A percentile compares a stretch with the other conserved stretches of the same genome.
Evolutionary conservation across 2,329 filamentous ascomycete genomes (phyloP).

Genomic region (Sporothrix pseudoabietina): DNA sequence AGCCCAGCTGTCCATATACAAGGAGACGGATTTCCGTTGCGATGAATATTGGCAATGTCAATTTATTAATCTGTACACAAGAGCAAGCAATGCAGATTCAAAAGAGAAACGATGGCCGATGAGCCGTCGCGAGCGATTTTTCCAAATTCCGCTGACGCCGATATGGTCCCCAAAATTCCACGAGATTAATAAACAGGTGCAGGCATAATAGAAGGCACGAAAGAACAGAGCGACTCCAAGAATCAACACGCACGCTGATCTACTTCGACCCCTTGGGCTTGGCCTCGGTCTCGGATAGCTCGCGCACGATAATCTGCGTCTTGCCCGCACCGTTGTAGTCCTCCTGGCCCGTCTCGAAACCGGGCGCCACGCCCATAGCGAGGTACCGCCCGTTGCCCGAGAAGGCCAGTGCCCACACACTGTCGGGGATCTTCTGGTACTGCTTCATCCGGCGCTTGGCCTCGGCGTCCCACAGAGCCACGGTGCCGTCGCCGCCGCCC

Average conservation of each 20-base stretch:
- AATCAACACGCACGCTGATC: constrained; percentile 22
- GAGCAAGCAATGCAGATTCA: neutral
- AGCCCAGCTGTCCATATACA: neutral
- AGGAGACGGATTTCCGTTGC: neutral
- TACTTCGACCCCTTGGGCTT: constrained; percentile 78
- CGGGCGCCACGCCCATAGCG: constrained; percentile 79
- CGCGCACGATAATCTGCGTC: constrained; percentile 77
- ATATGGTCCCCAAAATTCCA: constrained; percentile 26
- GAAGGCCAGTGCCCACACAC: constrained; percentile 76
- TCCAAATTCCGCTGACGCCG: constrained; percentile 27
- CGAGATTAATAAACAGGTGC: neutral
- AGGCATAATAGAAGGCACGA: neutral
- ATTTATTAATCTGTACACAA: constrained; percentile 1
- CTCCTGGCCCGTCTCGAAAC: constrained; percentile 85
- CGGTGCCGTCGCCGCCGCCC: constrained; percentile 85
- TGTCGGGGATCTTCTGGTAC: constrained; percentile 81
- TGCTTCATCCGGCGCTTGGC: constrained; percentile 87
- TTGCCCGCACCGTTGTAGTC: constrained; percentile 72
- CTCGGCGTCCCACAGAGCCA: constrained; percentile 90
- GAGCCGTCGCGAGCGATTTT: constrained; percentile 24
- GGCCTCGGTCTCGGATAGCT: constrained; percentile 84
- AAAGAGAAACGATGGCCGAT: neutral
- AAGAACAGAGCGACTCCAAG: neutral
- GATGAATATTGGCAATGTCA: neutral
- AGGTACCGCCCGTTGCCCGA: constrained; percentile 75